Evolutionary conservation across 208 protist species (phyloP).

Genomic region (Acanthamoeba lenticulata): DNA sequence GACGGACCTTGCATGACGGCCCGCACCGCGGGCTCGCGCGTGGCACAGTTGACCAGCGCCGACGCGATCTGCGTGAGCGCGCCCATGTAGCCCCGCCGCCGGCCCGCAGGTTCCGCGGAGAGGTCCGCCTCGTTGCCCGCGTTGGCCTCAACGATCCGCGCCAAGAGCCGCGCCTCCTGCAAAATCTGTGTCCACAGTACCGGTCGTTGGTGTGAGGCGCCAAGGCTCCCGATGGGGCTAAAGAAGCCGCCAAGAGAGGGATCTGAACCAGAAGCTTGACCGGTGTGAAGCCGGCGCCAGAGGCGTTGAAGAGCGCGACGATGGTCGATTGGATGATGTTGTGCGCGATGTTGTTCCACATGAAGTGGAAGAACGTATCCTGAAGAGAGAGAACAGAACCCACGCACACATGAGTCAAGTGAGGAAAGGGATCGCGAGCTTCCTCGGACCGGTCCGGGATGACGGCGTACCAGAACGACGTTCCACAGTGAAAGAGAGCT

Average conservation of each 20-base stretch:
- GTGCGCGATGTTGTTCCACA: slow-evolving; percentile 32
- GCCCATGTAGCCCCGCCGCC: slow-evolving; percentile 1
- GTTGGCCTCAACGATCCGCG: background rate
- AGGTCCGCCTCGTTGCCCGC: slow-evolving; percentile 1
- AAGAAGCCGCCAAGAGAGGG: background rate
- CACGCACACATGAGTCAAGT: background rate
- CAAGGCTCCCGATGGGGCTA: background rate
- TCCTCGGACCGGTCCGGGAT: no score
- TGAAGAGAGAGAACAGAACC: background rate
- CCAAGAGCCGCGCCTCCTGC: background rate
- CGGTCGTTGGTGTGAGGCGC: background rate
- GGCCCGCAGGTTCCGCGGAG: background rate
- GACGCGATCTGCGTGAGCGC: slow-evolving; percentile 9
- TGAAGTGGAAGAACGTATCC: slow-evolving; percentile 12
- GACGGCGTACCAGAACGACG: background rate
- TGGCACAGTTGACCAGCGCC: background rate
- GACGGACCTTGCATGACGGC: background rate
- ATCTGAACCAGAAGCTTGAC: slow-evolving; percentile 14
- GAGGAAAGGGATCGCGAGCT: background rate
- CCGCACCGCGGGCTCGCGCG: background rate
- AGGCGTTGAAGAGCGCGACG: background rate
- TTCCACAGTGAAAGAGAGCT: background rate
- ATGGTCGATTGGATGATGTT: background rate
- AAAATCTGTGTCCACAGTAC: background rate
- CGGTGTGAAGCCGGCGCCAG: background rate